Evolutionary conservation across 2,329 filamentous ascomycete genomes (phyloP).

Genomic region (Bipolaris gigantea): DNA sequence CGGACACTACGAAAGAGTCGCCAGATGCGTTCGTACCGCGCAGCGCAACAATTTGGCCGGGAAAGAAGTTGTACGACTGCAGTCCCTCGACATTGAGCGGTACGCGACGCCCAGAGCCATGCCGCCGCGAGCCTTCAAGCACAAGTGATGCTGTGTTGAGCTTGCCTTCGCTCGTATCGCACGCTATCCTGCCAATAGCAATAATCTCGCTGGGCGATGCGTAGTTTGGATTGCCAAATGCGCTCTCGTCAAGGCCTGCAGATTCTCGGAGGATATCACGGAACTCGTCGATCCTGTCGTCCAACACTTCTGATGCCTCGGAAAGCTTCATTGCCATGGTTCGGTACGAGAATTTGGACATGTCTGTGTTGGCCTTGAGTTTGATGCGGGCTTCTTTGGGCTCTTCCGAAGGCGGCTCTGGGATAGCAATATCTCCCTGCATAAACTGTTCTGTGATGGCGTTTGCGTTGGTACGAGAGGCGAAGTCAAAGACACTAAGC

Average conservation of each 20-base stretch:
- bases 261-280: conserved; percentile 71
- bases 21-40: conserved; percentile 86
- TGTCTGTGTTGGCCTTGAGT: conserved; percentile 81
- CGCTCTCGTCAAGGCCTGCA: conserved; percentile 73
- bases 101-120: conserved; percentile 79
- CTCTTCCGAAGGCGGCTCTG: conserved; percentile 71
- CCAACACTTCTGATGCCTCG: conserved; percentile 87
- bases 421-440: conserved; percentile 70
- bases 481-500: conserved; percentile 65
- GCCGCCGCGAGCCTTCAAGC: conserved; percentile 82
- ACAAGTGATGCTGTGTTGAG: conserved; percentile 84
- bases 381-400: conserved; percentile 78
- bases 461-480: conserved; percentile 75
- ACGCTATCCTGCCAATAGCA: conserved; percentile 88
- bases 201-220: conserved; percentile 86
- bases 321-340: conserved; percentile 93
- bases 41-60: conserved; percentile 88
- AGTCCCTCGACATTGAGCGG: conserved; percentile 75
- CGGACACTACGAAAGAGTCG: conserved; percentile 75
- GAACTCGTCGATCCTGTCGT: conserved; percentile 94
- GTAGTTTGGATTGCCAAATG: conserved; percentile 83
- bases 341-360: conserved; percentile 89
- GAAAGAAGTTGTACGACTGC: conserved; percentile 79
- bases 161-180: conserved; percentile 81
- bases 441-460: conserved; percentile 76